phyloP scores from a whole-genome alignment of 176 grass and related monocot species.

The Musa itinerans region DNA sequence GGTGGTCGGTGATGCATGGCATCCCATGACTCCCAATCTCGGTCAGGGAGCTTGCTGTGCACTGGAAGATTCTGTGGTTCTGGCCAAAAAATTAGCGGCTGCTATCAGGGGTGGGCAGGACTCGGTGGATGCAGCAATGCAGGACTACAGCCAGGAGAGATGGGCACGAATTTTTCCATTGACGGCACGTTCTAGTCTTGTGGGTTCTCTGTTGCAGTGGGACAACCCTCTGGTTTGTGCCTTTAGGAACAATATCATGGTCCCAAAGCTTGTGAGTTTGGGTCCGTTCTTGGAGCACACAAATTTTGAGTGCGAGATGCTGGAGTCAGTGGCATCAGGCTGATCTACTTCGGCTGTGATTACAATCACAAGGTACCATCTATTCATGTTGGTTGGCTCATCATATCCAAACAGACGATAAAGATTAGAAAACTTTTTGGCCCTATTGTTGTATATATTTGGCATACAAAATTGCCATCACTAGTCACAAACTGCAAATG shows the following conservation, averaged over 20 bases:
- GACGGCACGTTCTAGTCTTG: slow-evolving; percentile 49
- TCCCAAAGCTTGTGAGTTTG: slow-evolving; percentile 69
- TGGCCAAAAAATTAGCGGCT: slow-evolving; percentile 45
- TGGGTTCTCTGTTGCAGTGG: slow-evolving; percentile 84
- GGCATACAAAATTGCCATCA: neutral
- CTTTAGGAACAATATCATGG: slow-evolving; percentile 49
- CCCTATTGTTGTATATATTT: neutral
- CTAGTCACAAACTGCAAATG: too few species aligned
- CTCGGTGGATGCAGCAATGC: slow-evolving; percentile 24
- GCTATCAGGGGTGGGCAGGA: neutral
- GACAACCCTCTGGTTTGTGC: slow-evolving; percentile 69
- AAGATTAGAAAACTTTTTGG: neutral
- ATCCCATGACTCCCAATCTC: slow-evolving; percentile 98
- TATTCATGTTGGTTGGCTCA: neutral
- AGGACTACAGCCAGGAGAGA: slow-evolving; percentile 49
- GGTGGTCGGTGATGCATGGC: slow-evolving; percentile 81
- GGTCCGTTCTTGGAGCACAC: slow-evolving; percentile 74
- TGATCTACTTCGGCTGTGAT: slow-evolving; percentile 6
- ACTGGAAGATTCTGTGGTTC: slow-evolving; percentile 78
- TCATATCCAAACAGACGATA: neutral
- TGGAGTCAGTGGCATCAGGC: slow-evolving; percentile 28
- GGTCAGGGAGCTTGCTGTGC: slow-evolving; percentile 88
- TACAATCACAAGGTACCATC: neutral
- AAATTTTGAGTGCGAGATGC: slow-evolving; percentile 68
- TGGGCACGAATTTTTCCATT: slow-evolving; percentile 73